phyloP scores from a whole-genome alignment of 2,329 filamentous ascomycete genomes.

The Sarocladium strictum region DNA sequence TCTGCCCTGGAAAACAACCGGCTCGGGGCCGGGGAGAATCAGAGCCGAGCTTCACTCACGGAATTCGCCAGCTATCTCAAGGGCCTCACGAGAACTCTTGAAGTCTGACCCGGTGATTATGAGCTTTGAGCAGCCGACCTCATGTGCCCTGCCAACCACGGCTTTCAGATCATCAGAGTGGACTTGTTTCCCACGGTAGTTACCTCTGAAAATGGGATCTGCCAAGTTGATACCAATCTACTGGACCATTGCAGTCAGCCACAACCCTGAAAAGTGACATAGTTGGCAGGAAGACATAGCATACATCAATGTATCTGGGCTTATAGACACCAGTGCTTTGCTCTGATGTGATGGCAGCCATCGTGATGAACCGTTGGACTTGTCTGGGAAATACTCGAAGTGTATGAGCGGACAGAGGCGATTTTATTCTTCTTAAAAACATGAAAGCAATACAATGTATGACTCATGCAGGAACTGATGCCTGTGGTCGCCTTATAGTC shows the following conservation, averaged over 20 bases:
- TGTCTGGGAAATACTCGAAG: neutral
- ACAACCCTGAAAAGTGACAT: neutral
- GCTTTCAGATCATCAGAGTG: constrained; percentile 69
- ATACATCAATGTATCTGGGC: constrained; percentile 58
- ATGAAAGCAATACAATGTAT: neutral
- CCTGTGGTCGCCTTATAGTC: neutral
- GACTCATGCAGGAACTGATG: neutral
- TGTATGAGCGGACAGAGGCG: neutral
- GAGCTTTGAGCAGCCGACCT: constrained; percentile 79
- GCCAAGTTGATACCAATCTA: constrained; percentile 93
- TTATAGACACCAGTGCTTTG: constrained; percentile 17
- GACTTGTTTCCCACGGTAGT: constrained; percentile 71
- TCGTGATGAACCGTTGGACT: neutral
- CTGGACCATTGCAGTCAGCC: constrained; percentile 12
- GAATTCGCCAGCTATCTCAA: constrained; percentile 67
- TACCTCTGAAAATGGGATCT: constrained; percentile 81
- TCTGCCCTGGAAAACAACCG: too few species aligned
- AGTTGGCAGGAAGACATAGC: constrained; percentile 15
- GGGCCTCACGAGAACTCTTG: constrained; percentile 66
- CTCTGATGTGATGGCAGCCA: neutral
- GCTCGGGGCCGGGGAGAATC: neutral
- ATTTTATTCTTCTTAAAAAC: neutral
- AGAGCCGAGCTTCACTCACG: constrained; percentile 44
- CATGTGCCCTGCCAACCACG: constrained; percentile 71
- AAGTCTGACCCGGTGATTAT: constrained; percentile 92